phyloP scores from a whole-genome alignment of 352 stramenopile genomes.

The Phytophthora capsici region DNA sequence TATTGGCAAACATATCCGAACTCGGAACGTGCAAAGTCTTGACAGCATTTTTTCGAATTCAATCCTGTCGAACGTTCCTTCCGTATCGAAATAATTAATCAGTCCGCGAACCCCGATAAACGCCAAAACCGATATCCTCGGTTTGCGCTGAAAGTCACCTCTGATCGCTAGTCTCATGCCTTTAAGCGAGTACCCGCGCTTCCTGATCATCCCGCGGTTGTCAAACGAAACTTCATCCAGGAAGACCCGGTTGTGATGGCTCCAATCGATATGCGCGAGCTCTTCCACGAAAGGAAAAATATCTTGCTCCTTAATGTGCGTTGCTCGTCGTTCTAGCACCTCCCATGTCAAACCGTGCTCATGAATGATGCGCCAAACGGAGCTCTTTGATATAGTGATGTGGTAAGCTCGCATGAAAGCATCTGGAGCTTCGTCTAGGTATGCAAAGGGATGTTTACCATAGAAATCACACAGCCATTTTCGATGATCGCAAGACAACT shows the following conservation, averaged over 20 bases:
- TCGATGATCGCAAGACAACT: background rate
- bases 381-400: background rate
- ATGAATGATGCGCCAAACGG: background rate
- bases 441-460: background rate
- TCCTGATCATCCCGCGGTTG: slow-evolving; percentile 1
- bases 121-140: slow-evolving; percentile 1
- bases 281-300: background rate
- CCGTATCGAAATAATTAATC: background rate
- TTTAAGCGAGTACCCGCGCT: background rate
- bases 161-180: background rate
- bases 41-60: slow-evolving; percentile 33
- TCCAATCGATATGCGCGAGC: background rate
- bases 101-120: slow-evolving; percentile 4
- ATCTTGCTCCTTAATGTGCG: background rate
- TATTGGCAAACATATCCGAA: slow-evolving; percentile 23
- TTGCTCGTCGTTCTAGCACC: background rate
- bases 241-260: background rate
- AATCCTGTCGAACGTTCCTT: slow-evolving; percentile 20
- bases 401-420: background rate
- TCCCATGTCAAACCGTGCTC: background rate
- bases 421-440: background rate
- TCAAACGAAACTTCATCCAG: slow-evolving; percentile 6
- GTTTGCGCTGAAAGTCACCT: background rate
- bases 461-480: background rate
- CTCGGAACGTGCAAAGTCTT: slow-evolving; percentile 17